These are phyloP conservation scores for Saccharomyces hybrid DNA, from an alignment of 1,139 yeast genomes.

Conservation along the genomic window DNA sequence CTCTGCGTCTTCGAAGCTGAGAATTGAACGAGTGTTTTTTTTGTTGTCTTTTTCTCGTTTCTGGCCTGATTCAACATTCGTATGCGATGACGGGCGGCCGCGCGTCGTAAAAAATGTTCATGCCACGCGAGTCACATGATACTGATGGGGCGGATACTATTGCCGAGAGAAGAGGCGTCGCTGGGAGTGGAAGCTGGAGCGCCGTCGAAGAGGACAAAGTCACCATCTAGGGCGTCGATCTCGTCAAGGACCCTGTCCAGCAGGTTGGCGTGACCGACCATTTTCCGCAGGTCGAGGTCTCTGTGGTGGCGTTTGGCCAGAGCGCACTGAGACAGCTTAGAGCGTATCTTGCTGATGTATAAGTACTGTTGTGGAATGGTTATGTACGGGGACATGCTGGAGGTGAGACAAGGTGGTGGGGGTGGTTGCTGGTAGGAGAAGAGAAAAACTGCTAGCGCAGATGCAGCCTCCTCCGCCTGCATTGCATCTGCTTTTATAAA, in stretches of 20 bases:
- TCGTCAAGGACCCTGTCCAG: conserved; percentile 18
- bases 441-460: background rate
- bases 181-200: background rate
- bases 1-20: background rate
- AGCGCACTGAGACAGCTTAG: conserved; percentile 5
- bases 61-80: conserved; percentile 2
- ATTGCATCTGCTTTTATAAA: too few species aligned
- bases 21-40: background rate
- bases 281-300: conserved; percentile 16
- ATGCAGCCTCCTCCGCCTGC: background rate
- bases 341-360: conserved; percentile 1
- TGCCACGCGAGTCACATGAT: background rate
- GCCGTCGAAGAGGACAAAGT: background rate
- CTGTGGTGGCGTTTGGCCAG: conserved; percentile 3
- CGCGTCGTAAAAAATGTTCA: background rate
- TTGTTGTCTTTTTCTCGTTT: background rate
- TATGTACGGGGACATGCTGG: background rate
- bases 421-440: background rate
- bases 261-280: conserved; percentile 26
- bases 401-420: background rate
- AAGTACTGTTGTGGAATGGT: conserved; percentile 5
- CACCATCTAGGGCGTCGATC: conserved; percentile 2
- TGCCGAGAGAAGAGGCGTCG: background rate
- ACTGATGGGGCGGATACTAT: background rate
- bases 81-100: background rate